These are phyloP conservation scores for Cenchrus fungigraminus DNA, from an alignment of 176 grass and related monocot species.

Conservation along the genomic window DNA sequence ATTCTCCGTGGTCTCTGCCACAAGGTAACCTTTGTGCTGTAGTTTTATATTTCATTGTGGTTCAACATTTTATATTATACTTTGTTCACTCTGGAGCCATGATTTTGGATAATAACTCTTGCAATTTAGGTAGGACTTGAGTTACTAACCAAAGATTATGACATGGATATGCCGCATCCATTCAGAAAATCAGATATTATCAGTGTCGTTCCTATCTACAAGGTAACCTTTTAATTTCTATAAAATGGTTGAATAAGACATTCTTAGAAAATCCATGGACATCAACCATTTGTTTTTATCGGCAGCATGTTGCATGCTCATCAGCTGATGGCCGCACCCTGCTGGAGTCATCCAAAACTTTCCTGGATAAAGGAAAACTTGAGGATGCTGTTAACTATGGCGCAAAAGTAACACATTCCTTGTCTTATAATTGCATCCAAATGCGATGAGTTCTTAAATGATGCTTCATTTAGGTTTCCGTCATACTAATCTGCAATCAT, in stretches of 20 bases:
- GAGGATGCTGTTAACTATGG: constrained; percentile 97
- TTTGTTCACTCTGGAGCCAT: constrained; percentile 40
- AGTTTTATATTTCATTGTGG: constrained; percentile 31
- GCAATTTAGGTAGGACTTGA: constrained; percentile 93
- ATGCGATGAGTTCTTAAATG: constrained; percentile 17
- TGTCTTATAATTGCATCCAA: constrained; percentile 29
- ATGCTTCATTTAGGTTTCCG: not conserved
- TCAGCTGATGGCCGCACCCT: constrained; percentile 94
- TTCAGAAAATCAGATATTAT: constrained; percentile 88
- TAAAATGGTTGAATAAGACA: constrained; percentile 30
- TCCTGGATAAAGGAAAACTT: constrained; percentile 97
- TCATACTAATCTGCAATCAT: constrained; percentile 27
- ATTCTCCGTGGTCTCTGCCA: constrained; percentile 97
- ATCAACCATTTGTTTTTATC: constrained; percentile 28
- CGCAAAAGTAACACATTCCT: constrained; percentile 66
- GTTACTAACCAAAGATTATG: constrained; percentile 88
- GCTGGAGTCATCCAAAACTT: constrained; percentile 98
- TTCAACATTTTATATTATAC: constrained; percentile 29
- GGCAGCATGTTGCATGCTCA: constrained; percentile 94
- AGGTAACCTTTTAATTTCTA: constrained; percentile 63
- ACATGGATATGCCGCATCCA: constrained; percentile 77
- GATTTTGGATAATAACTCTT: constrained; percentile 28
- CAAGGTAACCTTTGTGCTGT: constrained; percentile 58
- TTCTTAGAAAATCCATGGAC: constrained; percentile 37
- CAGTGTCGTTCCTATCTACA: constrained; percentile 92